phyloP scores from a whole-genome alignment of 2,329 filamentous ascomycete species.

The Neophaeococcomyces aloes region DNA sequence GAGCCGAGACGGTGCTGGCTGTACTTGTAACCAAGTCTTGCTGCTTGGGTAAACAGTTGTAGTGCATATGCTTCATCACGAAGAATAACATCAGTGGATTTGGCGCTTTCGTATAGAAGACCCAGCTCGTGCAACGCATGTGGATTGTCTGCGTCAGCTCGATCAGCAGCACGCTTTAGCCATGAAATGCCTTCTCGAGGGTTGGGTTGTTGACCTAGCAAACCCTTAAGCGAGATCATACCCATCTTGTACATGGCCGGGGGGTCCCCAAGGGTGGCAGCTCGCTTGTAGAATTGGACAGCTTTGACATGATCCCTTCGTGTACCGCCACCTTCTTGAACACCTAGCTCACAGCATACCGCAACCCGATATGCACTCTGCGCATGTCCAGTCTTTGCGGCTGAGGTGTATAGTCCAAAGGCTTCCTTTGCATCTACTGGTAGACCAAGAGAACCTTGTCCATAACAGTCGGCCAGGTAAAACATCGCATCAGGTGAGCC shows the following conservation, averaged over 20 bases:
- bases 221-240: conserved; percentile 86
- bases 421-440: conserved; percentile 83
- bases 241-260: conserved; percentile 98
- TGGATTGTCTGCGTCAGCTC: conserved; percentile 79
- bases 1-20: conserved; percentile 83
- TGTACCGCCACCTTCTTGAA: conserved; percentile 88
- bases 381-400: conserved; percentile 78
- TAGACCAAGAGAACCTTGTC: conserved; percentile 66
- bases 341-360: conserved; percentile 92
- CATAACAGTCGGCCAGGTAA: conserved; percentile 79
- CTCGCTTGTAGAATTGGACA: conserved; percentile 95
- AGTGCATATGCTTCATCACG: conserved; percentile 72
- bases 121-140: conserved; percentile 86
- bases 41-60: conserved; percentile 74
- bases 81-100: conserved; percentile 60
- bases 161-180: conserved; percentile 86
- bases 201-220: conserved; percentile 77
- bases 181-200: conserved; percentile 78
- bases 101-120: conserved; percentile 46
- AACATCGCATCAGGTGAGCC: conserved; percentile 86
- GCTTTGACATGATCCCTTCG: conserved; percentile 84
- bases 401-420: conserved; percentile 84
- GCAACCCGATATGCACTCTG: conserved; percentile 87
- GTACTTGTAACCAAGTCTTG: conserved; percentile 85
- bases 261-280: conserved; percentile 78